These are phyloP conservation scores for Xanthoconium separans DNA, from an alignment of 1,284 basidiomycete species.

Conservation along the genomic window DNA sequence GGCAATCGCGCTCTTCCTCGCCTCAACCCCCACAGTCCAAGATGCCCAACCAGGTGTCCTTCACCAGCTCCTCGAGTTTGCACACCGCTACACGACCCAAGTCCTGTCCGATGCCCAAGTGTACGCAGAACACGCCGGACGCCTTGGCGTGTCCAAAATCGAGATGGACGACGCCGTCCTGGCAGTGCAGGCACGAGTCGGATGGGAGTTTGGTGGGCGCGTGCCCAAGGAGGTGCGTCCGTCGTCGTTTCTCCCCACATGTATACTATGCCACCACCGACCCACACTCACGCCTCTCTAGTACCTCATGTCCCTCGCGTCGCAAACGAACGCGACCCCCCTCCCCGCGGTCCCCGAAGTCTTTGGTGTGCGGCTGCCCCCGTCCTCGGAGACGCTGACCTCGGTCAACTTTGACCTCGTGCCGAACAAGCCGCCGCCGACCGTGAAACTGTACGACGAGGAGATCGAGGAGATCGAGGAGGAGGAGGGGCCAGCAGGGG, in stretches of 20 bases:
- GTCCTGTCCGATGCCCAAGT: conserved; percentile 88
- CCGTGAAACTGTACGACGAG: conserved; percentile 72
- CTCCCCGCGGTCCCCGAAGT: conserved; percentile 93
- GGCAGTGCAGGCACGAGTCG: conserved; percentile 90
- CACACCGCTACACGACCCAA: conserved; percentile 92
- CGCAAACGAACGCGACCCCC: conserved; percentile 87
- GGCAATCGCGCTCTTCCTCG: conserved; percentile 88
- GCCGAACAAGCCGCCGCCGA: conserved; percentile 80
- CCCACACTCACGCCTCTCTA: conserved; percentile 32
- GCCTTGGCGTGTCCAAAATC: conserved; percentile 60
- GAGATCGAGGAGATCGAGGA: conserved; percentile 72
- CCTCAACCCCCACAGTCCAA: conserved; percentile 89
- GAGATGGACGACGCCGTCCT: conserved; percentile 91
- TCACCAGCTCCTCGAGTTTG: conserved; percentile 94
- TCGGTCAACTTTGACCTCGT: conserved; percentile 92
- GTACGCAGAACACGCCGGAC: conserved; percentile 91
- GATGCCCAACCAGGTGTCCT: conserved; percentile 94
- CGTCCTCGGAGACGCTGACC: conserved; percentile 79
- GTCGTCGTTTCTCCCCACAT: not conserved
- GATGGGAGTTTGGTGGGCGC: conserved; percentile 91
- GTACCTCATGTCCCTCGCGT: conserved; percentile 88
- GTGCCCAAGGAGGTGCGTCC: conserved; percentile 89
- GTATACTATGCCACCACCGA: too few species aligned
- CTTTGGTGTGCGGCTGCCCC: conserved; percentile 90
- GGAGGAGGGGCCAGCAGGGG: conserved; percentile 30